These are phyloP conservation scores for Zelopaecilomyces penicillatus DNA, from an alignment of 2,329 filamentous ascomycete species.

Conservation along the genomic window DNA sequence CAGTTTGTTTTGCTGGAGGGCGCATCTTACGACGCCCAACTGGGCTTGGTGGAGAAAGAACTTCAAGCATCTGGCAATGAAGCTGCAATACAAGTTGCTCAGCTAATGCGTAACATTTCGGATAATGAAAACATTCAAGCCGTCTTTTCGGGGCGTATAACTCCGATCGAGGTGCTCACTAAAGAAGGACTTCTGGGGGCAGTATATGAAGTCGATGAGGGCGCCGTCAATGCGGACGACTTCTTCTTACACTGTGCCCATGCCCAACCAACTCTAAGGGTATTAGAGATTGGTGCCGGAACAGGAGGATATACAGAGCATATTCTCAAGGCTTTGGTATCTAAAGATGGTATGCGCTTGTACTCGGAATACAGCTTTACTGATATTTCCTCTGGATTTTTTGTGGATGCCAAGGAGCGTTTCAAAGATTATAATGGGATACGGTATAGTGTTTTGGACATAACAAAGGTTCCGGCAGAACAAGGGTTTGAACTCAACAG, in stretches of 20 bases:
- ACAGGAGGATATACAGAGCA: slow-evolving; percentile 22
- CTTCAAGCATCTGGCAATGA: too few relatives aligned
- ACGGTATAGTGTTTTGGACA: slow-evolving; percentile 18
- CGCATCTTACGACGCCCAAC: too few relatives aligned
- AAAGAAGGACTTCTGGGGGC: neutral
- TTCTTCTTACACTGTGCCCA: slow-evolving; percentile 5
- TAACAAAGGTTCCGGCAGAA: slow-evolving; percentile 1
- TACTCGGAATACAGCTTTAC: slow-evolving; percentile 17
- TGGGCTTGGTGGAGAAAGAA: too few relatives aligned
- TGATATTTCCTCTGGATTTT: slow-evolving; percentile 15
- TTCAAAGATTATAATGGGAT: slow-evolving; percentile 10
- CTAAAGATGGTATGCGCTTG: neutral
- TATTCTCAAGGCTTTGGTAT: slow-evolving; percentile 12
- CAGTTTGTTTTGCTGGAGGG: too few relatives aligned
- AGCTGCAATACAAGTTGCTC: too few relatives aligned
- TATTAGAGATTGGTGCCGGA: slow-evolving; percentile 29
- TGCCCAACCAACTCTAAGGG: slow-evolving; percentile 7
- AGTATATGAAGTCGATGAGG: neutral
- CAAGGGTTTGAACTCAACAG: slow-evolving; percentile 6
- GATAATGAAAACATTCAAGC: neutral
- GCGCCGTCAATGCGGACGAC: neutral
- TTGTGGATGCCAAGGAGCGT: slow-evolving; percentile 13
- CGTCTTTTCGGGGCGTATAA: neutral
- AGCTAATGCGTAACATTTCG: too few relatives aligned
- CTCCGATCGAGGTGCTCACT: neutral